Evolutionary conservation across 176 grass and related monocot genomes (phyloP).

Genomic region (Rhynchospora pubera): DNA sequence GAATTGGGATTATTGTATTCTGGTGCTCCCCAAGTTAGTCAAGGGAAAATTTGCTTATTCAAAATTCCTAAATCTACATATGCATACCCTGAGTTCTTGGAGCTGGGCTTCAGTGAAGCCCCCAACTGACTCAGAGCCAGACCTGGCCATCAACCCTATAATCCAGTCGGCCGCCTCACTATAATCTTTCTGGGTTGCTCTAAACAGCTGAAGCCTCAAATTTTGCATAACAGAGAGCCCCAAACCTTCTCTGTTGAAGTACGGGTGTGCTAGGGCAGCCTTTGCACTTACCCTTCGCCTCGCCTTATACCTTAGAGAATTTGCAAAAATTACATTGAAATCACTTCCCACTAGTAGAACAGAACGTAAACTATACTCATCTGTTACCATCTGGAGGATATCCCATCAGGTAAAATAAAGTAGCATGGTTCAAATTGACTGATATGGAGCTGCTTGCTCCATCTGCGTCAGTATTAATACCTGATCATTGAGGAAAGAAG

Average conservation of each 20-base stretch:
- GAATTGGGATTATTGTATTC: too few species aligned
- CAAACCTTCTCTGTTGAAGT: conserved; percentile 76
- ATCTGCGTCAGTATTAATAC: neutral
- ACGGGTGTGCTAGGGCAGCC: conserved; percentile 71
- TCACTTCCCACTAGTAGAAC: neutral
- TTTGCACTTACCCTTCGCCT: conserved; percentile 80
- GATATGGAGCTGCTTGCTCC: neutral
- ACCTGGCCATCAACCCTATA: conserved; percentile 66
- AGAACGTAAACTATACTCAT: neutral
- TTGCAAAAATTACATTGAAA: neutral
- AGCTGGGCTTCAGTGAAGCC: conserved; percentile 99
- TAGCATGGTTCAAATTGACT: neutral
- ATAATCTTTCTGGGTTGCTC: conserved; percentile 92
- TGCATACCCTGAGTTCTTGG: conserved; percentile 77
- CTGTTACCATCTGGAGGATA: neutral
- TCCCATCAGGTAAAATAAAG: neutral
- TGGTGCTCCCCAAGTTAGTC: neutral
- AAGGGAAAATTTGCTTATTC: neutral
- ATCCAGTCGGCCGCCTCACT: conserved; percentile 81
- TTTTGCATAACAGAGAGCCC: conserved; percentile 87
- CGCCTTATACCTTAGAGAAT: conserved; percentile 45
- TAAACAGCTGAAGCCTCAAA: conserved; percentile 57
- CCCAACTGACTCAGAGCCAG: conserved; percentile 64
- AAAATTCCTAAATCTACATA: neutral
- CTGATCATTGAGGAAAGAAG: conserved; percentile 75